Evolutionary conservation across 2,329 filamentous ascomycete genomes (phyloP).

Genomic region (Aspergillus texensis): DNA sequence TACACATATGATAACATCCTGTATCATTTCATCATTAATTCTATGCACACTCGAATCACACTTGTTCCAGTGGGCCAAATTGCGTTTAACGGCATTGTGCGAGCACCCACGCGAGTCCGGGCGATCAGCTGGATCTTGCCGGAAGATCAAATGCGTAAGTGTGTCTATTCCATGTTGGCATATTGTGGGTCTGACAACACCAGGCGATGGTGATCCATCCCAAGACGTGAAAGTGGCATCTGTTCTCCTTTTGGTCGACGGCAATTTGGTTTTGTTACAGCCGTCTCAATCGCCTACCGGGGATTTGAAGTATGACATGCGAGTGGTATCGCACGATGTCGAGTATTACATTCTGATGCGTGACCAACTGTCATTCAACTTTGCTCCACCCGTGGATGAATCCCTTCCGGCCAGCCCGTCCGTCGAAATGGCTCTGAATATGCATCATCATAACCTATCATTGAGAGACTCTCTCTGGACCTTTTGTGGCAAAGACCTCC

Average conservation of each 20-base stretch:
- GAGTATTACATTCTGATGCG: conserved; percentile 94
- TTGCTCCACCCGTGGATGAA: conserved; percentile 51
- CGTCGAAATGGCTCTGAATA: conserved; percentile 48
- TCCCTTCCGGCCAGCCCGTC: conserved; percentile 53
- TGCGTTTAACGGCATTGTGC: conserved; percentile 92
- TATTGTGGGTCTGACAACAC: conserved; percentile 15
- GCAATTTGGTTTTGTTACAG: conserved; percentile 89
- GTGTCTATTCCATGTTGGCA: background rate
- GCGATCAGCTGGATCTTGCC: conserved; percentile 95
- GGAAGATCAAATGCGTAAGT: conserved; percentile 76
- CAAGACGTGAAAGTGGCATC: conserved; percentile 93
- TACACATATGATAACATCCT: conserved; percentile 97
- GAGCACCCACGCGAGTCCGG: conserved; percentile 87
- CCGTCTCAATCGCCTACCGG: conserved; percentile 81
- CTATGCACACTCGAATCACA: conserved; percentile 69
- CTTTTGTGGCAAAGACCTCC: conserved; percentile 84
- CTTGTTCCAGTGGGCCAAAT: conserved; percentile 97
- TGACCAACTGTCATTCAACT: conserved; percentile 66
- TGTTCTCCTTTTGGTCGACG: conserved; percentile 94
- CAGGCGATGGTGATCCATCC: conserved; percentile 84
- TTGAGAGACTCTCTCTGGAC: conserved; percentile 90
- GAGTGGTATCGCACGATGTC: conserved; percentile 91
- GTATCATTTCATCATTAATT: conserved; percentile 88
- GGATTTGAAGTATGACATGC: conserved; percentile 96
- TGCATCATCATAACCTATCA: conserved; percentile 53